phyloP scores from a whole-genome alignment of 2,329 filamentous ascomycete genomes.

The Fusarium virguliforme region DNA sequence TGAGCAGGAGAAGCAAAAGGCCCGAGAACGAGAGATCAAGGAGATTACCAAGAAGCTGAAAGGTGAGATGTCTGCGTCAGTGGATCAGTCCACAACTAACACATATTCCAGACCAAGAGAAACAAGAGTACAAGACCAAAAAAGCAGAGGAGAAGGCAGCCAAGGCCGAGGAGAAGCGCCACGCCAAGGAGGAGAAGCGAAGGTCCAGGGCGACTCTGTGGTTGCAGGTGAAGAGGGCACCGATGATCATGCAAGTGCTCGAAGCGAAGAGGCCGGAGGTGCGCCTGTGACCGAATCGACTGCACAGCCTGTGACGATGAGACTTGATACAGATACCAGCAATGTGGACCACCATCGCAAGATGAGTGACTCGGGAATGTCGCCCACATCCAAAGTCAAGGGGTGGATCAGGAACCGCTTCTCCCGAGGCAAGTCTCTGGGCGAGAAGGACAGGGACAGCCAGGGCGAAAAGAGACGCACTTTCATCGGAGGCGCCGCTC shows the following conservation, averaged over 20 bases:
- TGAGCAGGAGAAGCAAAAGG: constrained; percentile 64
- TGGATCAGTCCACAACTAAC: constrained; percentile 50
- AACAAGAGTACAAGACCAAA: constrained; percentile 57
- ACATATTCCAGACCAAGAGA: constrained; percentile 61
- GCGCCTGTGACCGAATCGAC: constrained; percentile 17
- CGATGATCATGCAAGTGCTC: constrained; percentile 32
- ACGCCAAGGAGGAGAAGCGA: constrained; percentile 68
- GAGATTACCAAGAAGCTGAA: constrained; percentile 70
- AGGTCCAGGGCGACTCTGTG: constrained; percentile 55
- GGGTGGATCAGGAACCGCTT: constrained; percentile 72
- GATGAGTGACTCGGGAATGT: constrained; percentile 47
- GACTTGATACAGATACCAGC: constrained; percentile 39
- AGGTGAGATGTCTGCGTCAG: constrained; percentile 63
- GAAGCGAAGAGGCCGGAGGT: constrained; percentile 28
- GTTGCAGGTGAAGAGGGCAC: constrained; percentile 31
- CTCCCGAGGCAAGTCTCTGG: constrained; percentile 60
- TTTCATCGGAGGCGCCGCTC: constrained; percentile 68
- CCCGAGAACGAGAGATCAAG: constrained; percentile 68
- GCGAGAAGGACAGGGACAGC: constrained; percentile 59
- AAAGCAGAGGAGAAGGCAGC: constrained; percentile 57
- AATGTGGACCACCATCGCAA: constrained; percentile 39
- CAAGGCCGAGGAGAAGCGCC: constrained; percentile 69
- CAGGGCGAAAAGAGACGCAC: constrained; percentile 57
- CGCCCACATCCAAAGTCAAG: constrained; percentile 63
- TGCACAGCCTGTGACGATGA: constrained; percentile 16